Conservation (phyloP, 2,329 filamentous ascomycete genomes). For the Penicillium sp. region DNA sequence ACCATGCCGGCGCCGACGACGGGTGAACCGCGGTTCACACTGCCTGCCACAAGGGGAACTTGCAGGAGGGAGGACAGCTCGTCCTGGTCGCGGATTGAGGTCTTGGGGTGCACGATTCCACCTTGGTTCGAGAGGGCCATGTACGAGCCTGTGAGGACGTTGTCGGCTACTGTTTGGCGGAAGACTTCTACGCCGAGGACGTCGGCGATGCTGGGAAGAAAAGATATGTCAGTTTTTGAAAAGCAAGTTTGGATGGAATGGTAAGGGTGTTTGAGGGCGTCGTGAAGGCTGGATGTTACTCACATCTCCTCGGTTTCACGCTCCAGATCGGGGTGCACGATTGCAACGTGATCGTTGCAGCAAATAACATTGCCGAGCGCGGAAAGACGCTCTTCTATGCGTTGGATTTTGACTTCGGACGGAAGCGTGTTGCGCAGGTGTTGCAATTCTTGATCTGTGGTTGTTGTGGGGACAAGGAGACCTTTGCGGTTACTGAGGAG, state of each 20-base stretch:
- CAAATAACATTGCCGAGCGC: conserved; percentile 97
- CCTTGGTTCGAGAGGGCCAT: conserved; percentile 96
- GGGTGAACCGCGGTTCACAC: conserved; percentile 85
- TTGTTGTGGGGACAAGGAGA: conserved; percentile 90
- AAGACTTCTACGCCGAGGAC: conserved; percentile 65
- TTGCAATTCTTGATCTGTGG: conserved; percentile 96
- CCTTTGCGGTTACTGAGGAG: conserved; percentile 80
- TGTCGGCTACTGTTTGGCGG: conserved; percentile 90
- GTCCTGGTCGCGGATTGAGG: conserved; percentile 94
- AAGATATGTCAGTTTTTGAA: not conserved
- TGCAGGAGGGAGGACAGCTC: conserved; percentile 91
- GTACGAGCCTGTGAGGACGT: conserved; percentile 93
- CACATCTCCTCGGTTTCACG: conserved; percentile 95
- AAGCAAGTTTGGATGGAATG: not conserved
- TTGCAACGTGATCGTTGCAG: conserved; percentile 92
- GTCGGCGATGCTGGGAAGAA: conserved; percentile 69
- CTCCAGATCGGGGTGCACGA: conserved; percentile 94
- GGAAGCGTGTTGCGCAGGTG: conserved; percentile 94
- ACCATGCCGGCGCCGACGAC: conserved; percentile 98
- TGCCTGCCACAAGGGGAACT: conserved; percentile 91
- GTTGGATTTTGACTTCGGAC: conserved; percentile 87
- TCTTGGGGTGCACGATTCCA: conserved; percentile 96
- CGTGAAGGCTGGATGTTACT: not conserved
- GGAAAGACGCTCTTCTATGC: conserved; percentile 94
- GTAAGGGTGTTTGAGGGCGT: not conserved